Evolutionary conservation across 139 green algal species (phyloP), one percentile per base, ranked within the genome.

Genomic region (Chlamydomonas incerta): DNA sequence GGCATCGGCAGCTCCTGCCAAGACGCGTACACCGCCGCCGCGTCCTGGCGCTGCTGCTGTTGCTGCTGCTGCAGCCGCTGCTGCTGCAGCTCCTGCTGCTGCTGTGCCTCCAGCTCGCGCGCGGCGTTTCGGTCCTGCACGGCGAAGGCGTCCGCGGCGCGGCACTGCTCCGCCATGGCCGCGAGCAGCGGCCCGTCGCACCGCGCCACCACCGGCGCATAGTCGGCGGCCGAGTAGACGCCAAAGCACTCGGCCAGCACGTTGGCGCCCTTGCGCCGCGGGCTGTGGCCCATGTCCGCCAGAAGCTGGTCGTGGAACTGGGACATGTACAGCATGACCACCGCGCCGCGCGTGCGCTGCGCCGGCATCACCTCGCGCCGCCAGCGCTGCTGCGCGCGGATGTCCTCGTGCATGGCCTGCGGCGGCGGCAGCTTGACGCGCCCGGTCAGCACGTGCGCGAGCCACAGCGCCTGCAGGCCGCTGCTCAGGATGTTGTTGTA

Each of bases 401-500:
- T 34, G 67, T 90, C 87, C 0, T 81, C 87, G 67, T 34, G 55
- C 81, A 90, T 90, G 3, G 17, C 73, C 18, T 52, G 2, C 1
- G 57, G 26, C 5, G 52, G 26, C 2, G 82, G 82, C 69, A 88
- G 82, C 29, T 28, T 1, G 55, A 88, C 24, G 18, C 41, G 23
- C 11, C 75, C 81, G 1, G 31, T 17, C 29, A 88, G 33, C 17
- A 80, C 60, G 33, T 41, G 28, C 0, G 68, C 82, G 47, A 90
- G 82, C 87, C 87, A 90, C 82, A 83, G 73, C 47, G 87, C 81
- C 63, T 85, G 80, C 29, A 90, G 76, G 0, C 82, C 81, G 41
- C 60, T 23, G 1, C 82, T 90, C 6, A 90, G 82, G 55, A 83
- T 69, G 75, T 82, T 87, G 70, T 88, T 90, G 70, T 81, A 90